A percentile compares a stretch with the other conserved stretches of the same genome.
Conservation (phyloP, 129 eudicot genomes). For the Chrysanthemum seticuspe region DNA sequence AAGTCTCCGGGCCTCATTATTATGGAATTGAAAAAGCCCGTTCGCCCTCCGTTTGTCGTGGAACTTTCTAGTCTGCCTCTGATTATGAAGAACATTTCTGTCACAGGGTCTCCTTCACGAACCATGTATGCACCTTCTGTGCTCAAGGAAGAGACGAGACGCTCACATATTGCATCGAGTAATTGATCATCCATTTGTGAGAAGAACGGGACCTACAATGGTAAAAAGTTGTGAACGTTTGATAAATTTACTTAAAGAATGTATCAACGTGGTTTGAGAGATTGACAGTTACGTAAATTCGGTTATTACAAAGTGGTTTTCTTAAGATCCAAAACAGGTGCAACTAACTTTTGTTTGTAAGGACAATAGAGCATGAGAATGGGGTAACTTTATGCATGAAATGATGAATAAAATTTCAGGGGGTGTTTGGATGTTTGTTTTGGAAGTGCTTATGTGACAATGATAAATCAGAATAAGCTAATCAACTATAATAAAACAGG, state of each 20-base stretch:
- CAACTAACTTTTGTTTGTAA: background rate
- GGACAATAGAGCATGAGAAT: background rate
- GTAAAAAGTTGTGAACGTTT: background rate
- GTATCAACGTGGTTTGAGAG: background rate
- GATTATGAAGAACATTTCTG: slow-evolving; percentile 93
- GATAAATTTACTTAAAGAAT: slow-evolving; percentile 1
- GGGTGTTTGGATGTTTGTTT: background rate
- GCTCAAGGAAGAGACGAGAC: slow-evolving; percentile 83
- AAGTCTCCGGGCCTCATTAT: slow-evolving; percentile 84
- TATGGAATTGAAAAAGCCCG: slow-evolving; percentile 88
- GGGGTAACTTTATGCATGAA: background rate
- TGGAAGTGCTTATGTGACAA: background rate
- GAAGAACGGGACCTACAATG: slow-evolving; percentile 84
- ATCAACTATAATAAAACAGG: background rate
- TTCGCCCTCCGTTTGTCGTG: slow-evolving; percentile 95
- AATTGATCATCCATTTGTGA: slow-evolving; percentile 98
- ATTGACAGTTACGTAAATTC: background rate
- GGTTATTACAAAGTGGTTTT: background rate
- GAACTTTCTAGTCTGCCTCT: slow-evolving; percentile 90
- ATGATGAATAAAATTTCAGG: background rate
- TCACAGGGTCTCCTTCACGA: slow-evolving; percentile 95
- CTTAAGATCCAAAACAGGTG: no score
- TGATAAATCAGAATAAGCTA: background rate
- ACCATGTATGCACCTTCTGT: slow-evolving; percentile 90
- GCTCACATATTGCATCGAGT: slow-evolving; percentile 97